Percentiles rank a stretch among this genome's conserved stretches.
Conservation (phyloP, 495 filamentous ascomycete genomes). For the Aspergillus nanangensis region DNA sequence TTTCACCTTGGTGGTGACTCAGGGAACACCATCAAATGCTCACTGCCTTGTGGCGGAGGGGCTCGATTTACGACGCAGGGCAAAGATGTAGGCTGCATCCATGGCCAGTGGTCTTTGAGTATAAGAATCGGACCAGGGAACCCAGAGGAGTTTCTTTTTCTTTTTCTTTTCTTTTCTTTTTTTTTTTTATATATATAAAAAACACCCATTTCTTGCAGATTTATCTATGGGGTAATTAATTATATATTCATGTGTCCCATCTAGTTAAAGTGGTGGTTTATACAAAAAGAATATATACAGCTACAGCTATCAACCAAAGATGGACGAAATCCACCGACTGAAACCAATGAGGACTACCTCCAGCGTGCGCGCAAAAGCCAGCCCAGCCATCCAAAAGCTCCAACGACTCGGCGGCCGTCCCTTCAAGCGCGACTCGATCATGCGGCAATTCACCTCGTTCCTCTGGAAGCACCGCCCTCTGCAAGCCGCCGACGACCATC, state of each 20-base stretch:
- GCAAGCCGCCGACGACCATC: slow-evolving; percentile 35
- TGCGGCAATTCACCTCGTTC: slow-evolving; percentile 26
- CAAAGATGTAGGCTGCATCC: too few species aligned
- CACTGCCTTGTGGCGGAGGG: not conserved
- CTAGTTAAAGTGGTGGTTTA: too few species aligned
- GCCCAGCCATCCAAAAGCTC: slow-evolving; percentile 5
- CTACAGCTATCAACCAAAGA: too few species aligned
- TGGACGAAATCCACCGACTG: not conserved
- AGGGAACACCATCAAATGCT: not conserved
- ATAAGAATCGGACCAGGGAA: not conserved
- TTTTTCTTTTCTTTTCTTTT: not conserved
- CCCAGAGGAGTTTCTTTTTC: not conserved
- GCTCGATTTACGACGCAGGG: too few species aligned
- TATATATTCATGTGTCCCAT: too few species aligned
- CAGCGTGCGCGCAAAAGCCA: slow-evolving; percentile 4
- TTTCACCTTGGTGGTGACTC: not conserved
- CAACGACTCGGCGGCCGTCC: slow-evolving; percentile 6
- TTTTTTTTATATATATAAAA: not conserved
- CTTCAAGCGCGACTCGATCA: slow-evolving; percentile 26
- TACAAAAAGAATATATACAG: too few species aligned
- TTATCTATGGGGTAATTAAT: too few species aligned
- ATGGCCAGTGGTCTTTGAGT: too few species aligned
- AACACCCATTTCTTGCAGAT: too few species aligned
- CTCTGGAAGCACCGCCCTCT: slow-evolving; percentile 25
- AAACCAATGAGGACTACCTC: slow-evolving; percentile 6